A percentile compares a stretch with the other conserved stretches of the same genome.
These are phyloP conservation scores for Phycomyces blakesleeanus DNA, from an alignment of 192 early-diverging fungal genomes.

Conservation along the genomic window DNA sequence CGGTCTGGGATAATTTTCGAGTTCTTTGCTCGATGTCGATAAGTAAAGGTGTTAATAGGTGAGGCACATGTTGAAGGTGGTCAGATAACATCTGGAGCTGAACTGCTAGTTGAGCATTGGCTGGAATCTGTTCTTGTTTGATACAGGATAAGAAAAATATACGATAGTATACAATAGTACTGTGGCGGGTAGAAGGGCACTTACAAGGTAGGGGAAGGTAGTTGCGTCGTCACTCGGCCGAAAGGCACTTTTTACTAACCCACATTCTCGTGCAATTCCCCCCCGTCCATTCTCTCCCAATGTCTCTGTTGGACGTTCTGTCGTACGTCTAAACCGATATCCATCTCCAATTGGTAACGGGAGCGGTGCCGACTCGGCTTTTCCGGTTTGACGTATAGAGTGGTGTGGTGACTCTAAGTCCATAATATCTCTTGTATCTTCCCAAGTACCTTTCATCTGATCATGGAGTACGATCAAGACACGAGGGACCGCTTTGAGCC, in stretches of 20 bases:
- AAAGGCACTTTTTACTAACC: constrained; percentile 49
- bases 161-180: neutral
- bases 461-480: constrained; percentile 42
- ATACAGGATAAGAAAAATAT: neutral
- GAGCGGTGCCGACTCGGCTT: constrained; percentile 10
- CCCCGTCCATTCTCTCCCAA: constrained; percentile 40
- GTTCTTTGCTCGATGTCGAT: constrained; percentile 6
- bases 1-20: constrained; percentile 2
- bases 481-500: constrained; percentile 42
- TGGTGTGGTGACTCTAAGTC: neutral
- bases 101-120: constrained; percentile 42
- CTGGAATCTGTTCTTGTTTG: constrained; percentile 37
- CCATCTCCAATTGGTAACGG: constrained; percentile 28
- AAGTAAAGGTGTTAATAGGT: neutral
- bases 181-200: neutral
- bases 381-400: neutral
- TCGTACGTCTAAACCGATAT: constrained; percentile 39
- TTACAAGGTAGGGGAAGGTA: constrained; percentile 49
- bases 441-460: constrained; percentile 47
- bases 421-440: constrained; percentile 5
- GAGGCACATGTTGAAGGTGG: neutral
- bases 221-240: constrained; percentile 58
- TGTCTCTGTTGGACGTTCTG: constrained; percentile 44
- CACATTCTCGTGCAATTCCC: constrained; percentile 29
- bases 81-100: constrained; percentile 11